A percentile compares a stretch with the other conserved stretches of the same genome.
These are phyloP conservation scores for Cephaloascus fragrans DNA, from an alignment of 805 yeast genomes.

Conservation along the genomic window DNA sequence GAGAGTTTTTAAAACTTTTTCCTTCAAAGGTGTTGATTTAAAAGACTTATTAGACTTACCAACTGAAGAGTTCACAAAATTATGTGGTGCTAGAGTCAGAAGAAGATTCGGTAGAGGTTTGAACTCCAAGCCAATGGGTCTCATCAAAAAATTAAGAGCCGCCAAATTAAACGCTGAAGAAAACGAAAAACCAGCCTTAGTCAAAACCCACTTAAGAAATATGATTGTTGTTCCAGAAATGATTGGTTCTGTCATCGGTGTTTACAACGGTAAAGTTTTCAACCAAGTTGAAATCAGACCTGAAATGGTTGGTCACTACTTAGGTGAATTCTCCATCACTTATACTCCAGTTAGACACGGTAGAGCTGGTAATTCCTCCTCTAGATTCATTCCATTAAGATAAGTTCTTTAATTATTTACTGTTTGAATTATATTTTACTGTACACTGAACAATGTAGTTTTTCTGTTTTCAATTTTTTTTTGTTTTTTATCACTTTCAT, in stretches of 20 bases:
- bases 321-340: constrained; percentile 99
- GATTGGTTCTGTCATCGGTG: constrained; percentile 98
- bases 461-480: no score
- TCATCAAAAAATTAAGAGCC: constrained; percentile 95
- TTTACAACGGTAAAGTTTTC: constrained; percentile 99
- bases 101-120: constrained; percentile 99
- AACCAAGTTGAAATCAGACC: constrained; percentile 98
- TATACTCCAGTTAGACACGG: constrained; percentile 99
- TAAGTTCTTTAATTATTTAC: constrained; percentile 14
- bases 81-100: constrained; percentile 98
- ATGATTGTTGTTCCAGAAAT: constrained; percentile 98
- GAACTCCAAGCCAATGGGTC: constrained; percentile 89
- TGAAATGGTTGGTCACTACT: constrained; percentile 99
- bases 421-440: no score
- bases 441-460: no score
- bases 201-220: constrained; percentile 99
- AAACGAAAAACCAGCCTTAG: constrained; percentile 95
- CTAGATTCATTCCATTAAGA: constrained; percentile 68
- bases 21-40: constrained; percentile 98
- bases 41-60: constrained; percentile 86
- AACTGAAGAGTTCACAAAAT: constrained; percentile 94
- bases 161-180: constrained; percentile 85
- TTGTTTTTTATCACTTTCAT: no score
- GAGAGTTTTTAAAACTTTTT: constrained; percentile 93
- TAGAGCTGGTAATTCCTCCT: constrained; percentile 82